Evolutionary conservation across 78 protist genomes (phyloP).

Genomic region (Dictyostelium brefeldianum): DNA sequence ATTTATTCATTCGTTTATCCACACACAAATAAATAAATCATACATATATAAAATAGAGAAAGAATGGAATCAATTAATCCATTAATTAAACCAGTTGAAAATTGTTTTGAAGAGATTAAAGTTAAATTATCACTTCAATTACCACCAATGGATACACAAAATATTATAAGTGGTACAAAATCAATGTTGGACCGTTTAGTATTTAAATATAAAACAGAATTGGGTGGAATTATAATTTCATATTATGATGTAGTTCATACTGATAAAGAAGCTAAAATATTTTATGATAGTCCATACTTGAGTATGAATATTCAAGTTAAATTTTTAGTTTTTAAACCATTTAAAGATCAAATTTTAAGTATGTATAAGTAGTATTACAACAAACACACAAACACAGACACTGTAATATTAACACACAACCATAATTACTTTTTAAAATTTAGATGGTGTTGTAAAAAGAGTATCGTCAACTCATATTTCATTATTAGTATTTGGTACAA

Average conservation of each 20-base stretch:
- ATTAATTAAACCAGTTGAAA: conserved; percentile 23
- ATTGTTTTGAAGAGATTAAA: conserved; percentile 33
- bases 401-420: too few relatives aligned
- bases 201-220: conserved; percentile 40
- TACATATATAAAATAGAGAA: neutral
- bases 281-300: conserved; percentile 57
- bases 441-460: conserved; percentile 69
- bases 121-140: conserved; percentile 25
- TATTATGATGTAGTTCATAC: conserved; percentile 25
- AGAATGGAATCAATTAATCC: neutral
- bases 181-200: conserved; percentile 47
- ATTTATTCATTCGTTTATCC: neutral
- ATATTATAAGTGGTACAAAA: conserved; percentile 34
- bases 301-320: conserved; percentile 28
- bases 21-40: neutral
- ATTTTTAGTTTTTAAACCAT: conserved; percentile 54
- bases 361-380: neutral
- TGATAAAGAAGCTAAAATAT: conserved; percentile 29
- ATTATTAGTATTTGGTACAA: conserved; percentile 57
- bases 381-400: neutral
- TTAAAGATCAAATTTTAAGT: conserved; percentile 47
- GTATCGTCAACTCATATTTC: conserved; percentile 76
- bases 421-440: neutral
- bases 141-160: conserved; percentile 56
- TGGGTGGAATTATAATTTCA: conserved; percentile 54